Evolutionary conservation across 306 rosid genomes (phyloP), one percentile per base, ranked within the genome.

Genomic region (Parietaria judaica): DNA sequence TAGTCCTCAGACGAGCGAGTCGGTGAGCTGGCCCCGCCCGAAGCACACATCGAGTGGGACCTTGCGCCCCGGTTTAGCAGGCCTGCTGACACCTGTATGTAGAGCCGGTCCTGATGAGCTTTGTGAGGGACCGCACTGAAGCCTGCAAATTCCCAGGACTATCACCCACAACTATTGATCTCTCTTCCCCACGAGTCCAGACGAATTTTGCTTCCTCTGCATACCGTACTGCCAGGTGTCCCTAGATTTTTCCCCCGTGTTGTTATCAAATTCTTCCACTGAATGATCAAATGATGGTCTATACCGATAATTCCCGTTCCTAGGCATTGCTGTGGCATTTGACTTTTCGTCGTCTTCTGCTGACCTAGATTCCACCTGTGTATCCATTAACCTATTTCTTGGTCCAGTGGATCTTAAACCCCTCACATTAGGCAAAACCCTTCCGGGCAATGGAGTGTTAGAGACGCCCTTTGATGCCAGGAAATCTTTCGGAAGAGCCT

Each of bases 401-500:
- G 84, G 82, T 61, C 85, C 94, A 61, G 60, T 75, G 56, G 95
- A 77, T 61, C 98, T 80, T 72, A 74, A 45, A 53, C 94, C 89
- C 82, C 98, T 80, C 78, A 66, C 68, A 66, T 82, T 84, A 11
- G 86, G 75, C 12, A 85, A 62, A 36, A 54, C 69, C 86, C 86
- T 92, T 52, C 88, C 84, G 3, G 84, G 88, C 77, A 82, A 62
- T 50, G 85, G 79, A 35, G 76, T 62, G 64, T 81, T 79, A 61
- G 60, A 64, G 56, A 92, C 75, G 51, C 76, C 90, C 67, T 84
- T 92, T 15, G 74, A 62, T 47, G 67, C 82, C 70, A 82, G 48
- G 66, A 92, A 88, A 36, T 92, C 98, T 69, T 92, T 92, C 0
- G 98, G 98, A 52, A 92, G 80, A 66, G 94, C 76, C 57, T 92